Base-by-base conservation (phyloP, 2,329 filamentous ascomycete genomes). In the Alternaria sp. region DNA sequence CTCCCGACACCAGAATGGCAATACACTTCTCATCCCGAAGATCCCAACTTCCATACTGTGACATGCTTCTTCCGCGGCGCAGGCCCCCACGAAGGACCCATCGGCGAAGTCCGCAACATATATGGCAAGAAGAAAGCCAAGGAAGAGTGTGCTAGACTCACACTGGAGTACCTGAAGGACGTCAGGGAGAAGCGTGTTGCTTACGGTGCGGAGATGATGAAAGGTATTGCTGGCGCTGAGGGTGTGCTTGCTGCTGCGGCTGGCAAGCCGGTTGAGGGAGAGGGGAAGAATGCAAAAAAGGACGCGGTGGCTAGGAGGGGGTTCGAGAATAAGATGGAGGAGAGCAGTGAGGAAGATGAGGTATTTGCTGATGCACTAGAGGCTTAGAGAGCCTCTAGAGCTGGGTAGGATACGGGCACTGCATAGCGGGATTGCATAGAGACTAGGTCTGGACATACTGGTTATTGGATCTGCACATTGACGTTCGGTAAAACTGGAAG, bases 91-190 rank as follows among this genome's bases (percentile, higher is more conserved):
- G 58, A 54, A 8, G 74, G 72, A 0, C 73, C 77, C 3, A 67
- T 85, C 18, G 83, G 81, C 25, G 71, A 80, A 55, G 79, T 83
- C 2, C 61, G 72, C 0, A 74, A 80, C 55, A 72, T 85, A 0
- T 81, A 74, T 62, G 84, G 84, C 3, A 82, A 81, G 76, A 84
- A 83, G 72, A 81, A 76, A 49, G 83, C 83, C 0, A 84, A 81
- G 69, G 81, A 85, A 59, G 78, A 80, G 62, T 81, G 82, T 70
- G 83, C 83, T n/a, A 70, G 75, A 58, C 56, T 73, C 34, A 78
- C 83, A 10, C 57, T 82, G 30, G 66, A 54, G 27, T 75, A 83
- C 45, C 65, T 85, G 45, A 69, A 74, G 53, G 72, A 71, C 16
- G 75, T 84, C 36, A 64, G 40, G 62, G 65, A 62, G 50, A 25